A percentile compares a stretch with the other conserved stretches of the same genome.
These are phyloP conservation scores for Aspergillus haitiensis DNA, from an alignment of 495 filamentous ascomycete genomes.

Conservation along the genomic window DNA sequence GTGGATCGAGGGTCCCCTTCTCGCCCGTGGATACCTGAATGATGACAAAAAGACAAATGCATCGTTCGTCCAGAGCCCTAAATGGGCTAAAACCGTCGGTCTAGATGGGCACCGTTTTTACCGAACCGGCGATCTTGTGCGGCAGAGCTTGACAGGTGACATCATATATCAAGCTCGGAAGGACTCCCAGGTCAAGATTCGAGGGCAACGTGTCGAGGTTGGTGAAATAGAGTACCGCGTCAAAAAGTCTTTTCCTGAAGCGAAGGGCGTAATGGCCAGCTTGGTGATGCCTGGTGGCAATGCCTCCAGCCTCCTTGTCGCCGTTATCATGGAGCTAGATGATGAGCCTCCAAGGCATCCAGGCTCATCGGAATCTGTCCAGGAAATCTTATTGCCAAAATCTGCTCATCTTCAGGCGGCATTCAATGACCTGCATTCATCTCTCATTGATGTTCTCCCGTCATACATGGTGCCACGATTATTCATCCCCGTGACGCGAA, in stretches of 20 bases:
- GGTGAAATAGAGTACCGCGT: conserved; percentile 15
- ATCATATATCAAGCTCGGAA: conserved; percentile 10
- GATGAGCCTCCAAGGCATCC: neutral
- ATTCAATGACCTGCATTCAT: neutral
- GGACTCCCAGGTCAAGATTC: conserved; percentile 18
- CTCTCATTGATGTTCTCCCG: neutral
- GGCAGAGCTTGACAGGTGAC: neutral
- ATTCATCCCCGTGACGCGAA: neutral
- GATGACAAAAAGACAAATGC: conserved; percentile 1
- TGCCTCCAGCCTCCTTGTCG: neutral
- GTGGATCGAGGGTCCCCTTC: conserved; percentile 10
- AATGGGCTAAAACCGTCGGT: neutral
- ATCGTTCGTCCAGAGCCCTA: neutral
- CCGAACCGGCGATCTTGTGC: conserved; percentile 10
- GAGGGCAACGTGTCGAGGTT: conserved; percentile 18
- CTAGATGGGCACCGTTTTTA: conserved; percentile 1
- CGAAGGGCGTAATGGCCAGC: conserved; percentile 1
- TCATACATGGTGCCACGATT: conserved; percentile 6
- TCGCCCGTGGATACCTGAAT: conserved; percentile 11
- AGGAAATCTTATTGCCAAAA: conserved; percentile 7
- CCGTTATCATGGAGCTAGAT: neutral
- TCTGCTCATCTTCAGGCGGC: conserved; percentile 2
- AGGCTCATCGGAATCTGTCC: neutral
- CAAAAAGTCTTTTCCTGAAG: neutral
- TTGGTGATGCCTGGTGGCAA: neutral